phyloP scores from a whole-genome alignment of 805 yeast genomes.

The Metschnikowia anglica region DNA sequence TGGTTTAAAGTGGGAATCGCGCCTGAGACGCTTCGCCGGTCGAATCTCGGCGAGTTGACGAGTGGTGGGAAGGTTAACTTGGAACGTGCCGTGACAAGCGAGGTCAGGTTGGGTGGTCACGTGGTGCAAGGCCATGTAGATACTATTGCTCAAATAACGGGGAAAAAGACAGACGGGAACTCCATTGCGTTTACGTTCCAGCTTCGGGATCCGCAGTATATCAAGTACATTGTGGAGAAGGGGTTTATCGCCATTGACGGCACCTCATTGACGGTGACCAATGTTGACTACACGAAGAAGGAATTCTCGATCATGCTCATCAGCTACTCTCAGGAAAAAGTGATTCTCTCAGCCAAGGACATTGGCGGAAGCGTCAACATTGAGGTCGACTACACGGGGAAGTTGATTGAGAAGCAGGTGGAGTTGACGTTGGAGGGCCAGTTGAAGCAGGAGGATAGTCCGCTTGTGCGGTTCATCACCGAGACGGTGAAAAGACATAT shows the following conservation, averaged over 20 bases:
- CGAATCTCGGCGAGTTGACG: constrained; percentile 65
- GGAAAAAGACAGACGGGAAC: constrained; percentile 61
- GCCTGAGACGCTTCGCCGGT: constrained; percentile 84
- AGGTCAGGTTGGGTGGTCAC: constrained; percentile 93
- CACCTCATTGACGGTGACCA: constrained; percentile 83
- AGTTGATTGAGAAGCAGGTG: constrained; percentile 85
- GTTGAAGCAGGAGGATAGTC: constrained; percentile 47
- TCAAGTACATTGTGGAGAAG: constrained; percentile 84
- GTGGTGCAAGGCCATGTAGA: constrained; percentile 98
- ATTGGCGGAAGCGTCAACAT: constrained; percentile 73
- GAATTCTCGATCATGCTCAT: constrained; percentile 87
- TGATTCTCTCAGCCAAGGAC: constrained; percentile 64
- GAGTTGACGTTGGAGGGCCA: constrained; percentile 54
- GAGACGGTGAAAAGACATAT: constrained; percentile 27
- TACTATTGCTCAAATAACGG: constrained; percentile 69
- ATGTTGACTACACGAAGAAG: constrained; percentile 57
- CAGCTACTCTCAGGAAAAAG: constrained; percentile 83
- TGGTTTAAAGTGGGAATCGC: constrained; percentile 87
- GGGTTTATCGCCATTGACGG: constrained; percentile 95
- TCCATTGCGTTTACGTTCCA: constrained; percentile 74
- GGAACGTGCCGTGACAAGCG: constrained; percentile 87
- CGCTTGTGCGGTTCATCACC: constrained; percentile 48
- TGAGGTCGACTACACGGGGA: constrained; percentile 94
- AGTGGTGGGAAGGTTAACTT: constrained; percentile 70
- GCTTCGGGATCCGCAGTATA: constrained; percentile 59